Evolutionary conservation across 805 yeast species (phyloP).

Genomic region (Pichia cabralensis): DNA sequence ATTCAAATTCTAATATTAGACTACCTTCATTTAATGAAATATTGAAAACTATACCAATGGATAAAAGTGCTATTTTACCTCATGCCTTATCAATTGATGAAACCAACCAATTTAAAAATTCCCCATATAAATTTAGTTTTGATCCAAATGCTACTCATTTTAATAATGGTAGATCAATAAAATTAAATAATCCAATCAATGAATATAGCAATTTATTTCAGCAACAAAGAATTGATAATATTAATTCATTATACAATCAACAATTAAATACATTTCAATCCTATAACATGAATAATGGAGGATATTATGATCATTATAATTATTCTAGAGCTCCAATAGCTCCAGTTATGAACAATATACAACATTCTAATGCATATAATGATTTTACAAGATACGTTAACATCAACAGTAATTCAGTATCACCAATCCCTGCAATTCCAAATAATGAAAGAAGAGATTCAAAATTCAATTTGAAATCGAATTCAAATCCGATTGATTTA

Average conservation of each 20-base stretch:
- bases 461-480: slow-evolving; percentile 6
- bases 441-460: no score
- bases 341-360: not conserved
- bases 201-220: no score
- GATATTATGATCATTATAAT: not conserved
- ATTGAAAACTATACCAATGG: slow-evolving; percentile 10
- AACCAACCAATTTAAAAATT: slow-evolving; percentile 5
- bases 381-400: slow-evolving; percentile 1
- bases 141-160: slow-evolving; percentile 5
- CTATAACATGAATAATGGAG: not conserved
- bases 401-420: not conserved
- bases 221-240: no score
- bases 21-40: slow-evolving; percentile 17
- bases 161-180: slow-evolving; percentile 6
- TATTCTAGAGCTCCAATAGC: not conserved
- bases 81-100: slow-evolving; percentile 10
- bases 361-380: slow-evolving; percentile 2
- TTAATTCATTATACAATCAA: no score
- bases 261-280: no score
- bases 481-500: no score
- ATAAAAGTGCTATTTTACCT: slow-evolving; percentile 14
- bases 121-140: slow-evolving; percentile 4
- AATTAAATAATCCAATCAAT: not conserved
- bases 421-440: not conserved
- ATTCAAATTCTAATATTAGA: slow-evolving; percentile 8